Evolutionary conservation across 2,329 filamentous ascomycete genomes (phyloP).

Genomic region (Penicillium sp.): DNA sequence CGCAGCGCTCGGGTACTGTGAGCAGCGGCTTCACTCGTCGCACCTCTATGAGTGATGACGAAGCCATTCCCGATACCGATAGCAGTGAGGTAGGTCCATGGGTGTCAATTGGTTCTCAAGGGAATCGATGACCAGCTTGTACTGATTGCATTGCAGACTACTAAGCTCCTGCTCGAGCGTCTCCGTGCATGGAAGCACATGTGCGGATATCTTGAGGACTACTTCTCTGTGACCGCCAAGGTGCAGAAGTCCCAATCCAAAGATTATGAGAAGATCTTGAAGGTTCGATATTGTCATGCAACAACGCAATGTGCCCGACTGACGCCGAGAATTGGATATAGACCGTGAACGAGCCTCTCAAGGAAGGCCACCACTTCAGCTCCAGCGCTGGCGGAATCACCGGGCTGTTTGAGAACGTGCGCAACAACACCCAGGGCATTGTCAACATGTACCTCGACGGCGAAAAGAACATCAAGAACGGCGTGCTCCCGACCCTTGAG

Average conservation of each 20-base stretch:
- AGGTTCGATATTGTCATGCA: constrained; percentile 54
- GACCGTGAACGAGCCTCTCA: constrained; percentile 83
- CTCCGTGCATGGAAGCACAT: constrained; percentile 96
- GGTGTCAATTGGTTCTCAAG: constrained; percentile 11
- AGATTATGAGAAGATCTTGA: constrained; percentile 92
- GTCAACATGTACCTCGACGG: constrained; percentile 89
- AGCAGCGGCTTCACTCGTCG: constrained; percentile 35
- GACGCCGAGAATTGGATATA: constrained; percentile 33
- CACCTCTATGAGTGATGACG: constrained; percentile 41
- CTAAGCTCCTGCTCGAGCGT: constrained; percentile 80
- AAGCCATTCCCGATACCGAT: constrained; percentile 43
- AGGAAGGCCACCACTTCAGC: constrained; percentile 91
- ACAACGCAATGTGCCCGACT: neutral
- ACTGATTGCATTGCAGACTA: constrained; percentile 55
- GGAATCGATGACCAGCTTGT: neutral
- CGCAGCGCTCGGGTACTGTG: constrained; percentile 36
- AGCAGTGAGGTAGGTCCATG: constrained; percentile 38
- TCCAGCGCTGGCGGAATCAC: constrained; percentile 83
- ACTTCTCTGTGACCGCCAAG: constrained; percentile 82
- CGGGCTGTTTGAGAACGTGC: constrained; percentile 91
- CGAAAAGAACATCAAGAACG: constrained; percentile 83
- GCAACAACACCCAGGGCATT: constrained; percentile 75
- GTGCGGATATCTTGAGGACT: constrained; percentile 87
- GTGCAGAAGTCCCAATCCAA: constrained; percentile 81
- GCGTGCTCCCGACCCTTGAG: constrained; percentile 84